A percentile compares a stretch with the other conserved stretches of the same genome.
Conservation (phyloP, 768 basidiomycete species). For the Trametes elegans region DNA sequence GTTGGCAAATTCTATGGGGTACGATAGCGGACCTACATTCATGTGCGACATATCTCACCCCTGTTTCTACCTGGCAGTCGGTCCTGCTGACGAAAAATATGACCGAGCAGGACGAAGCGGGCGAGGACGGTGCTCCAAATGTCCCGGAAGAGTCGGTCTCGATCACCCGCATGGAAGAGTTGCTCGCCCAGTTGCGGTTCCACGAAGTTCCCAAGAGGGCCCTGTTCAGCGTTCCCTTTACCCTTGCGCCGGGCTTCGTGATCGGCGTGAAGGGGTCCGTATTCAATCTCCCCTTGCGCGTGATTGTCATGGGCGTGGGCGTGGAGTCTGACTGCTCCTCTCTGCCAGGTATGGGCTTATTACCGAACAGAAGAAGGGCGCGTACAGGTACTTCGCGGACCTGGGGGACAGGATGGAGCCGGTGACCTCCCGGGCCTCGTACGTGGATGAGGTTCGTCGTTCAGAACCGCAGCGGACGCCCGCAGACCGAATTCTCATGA, state of each 20-base stretch:
- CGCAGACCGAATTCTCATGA: neutral
- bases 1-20: constrained; percentile 78
- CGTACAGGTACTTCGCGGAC: constrained; percentile 81
- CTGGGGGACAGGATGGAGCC: constrained; percentile 76
- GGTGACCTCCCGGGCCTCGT: constrained; percentile 64
- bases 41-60: neutral
- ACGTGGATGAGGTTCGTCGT: constrained; percentile 67
- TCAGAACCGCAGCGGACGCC: neutral
- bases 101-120: constrained; percentile 47
- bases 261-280: constrained; percentile 82
- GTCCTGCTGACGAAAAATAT: constrained; percentile 55
- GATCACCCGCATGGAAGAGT: constrained; percentile 73
- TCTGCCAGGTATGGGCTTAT: constrained; percentile 76
- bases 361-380: constrained; percentile 82
- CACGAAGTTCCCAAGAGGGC: constrained; percentile 83
- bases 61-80: constrained; percentile 39
- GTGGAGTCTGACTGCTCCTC: neutral
- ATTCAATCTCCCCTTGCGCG: constrained; percentile 2
- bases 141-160: constrained; percentile 69
- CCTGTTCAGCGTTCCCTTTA: constrained; percentile 77
- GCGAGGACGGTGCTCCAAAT: constrained; percentile 32
- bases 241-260: constrained; percentile 67
- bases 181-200: constrained; percentile 77
- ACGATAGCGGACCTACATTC: constrained; percentile 19
- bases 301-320: neutral